phyloP scores from a whole-genome alignment of 2,329 filamentous ascomycete genomes.

The Sporothrix phasma region DNA sequence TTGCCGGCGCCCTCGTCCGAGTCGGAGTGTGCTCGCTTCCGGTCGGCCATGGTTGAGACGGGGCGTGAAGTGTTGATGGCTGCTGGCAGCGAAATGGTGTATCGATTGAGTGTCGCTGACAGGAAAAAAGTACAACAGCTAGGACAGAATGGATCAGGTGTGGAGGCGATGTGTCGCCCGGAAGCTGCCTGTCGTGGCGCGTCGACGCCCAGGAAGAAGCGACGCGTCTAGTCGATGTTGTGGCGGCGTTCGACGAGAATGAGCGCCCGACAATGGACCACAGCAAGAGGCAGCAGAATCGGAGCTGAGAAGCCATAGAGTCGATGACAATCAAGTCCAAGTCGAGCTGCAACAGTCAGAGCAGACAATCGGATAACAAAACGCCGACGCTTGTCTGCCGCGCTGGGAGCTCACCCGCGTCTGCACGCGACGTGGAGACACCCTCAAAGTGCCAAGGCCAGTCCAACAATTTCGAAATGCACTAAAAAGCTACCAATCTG shows the following conservation, averaged over 20 bases:
- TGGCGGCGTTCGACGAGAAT: background rate
- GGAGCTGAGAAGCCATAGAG: background rate
- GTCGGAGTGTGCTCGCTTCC: slow-evolving; percentile 22
- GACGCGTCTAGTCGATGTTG: background rate
- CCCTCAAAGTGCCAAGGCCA: background rate
- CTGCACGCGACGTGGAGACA: background rate
- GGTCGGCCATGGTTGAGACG: slow-evolving; percentile 19
- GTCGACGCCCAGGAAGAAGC: background rate
- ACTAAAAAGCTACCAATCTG: no score
- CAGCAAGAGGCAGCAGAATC: background rate
- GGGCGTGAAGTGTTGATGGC: no score
- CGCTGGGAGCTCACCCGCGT: background rate
- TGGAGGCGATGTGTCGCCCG: background rate
- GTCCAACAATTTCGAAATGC: no score
- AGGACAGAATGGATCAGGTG: background rate
- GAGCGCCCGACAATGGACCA: background rate
- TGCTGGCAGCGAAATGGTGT: no score
- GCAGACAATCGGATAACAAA: background rate
- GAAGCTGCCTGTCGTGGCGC: background rate
- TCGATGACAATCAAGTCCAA: background rate
- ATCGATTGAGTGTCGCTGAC: no score
- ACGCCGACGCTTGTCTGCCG: background rate
- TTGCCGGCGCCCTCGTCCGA: slow-evolving; percentile 18
- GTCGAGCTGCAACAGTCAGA: background rate
- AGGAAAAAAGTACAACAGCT: no score